These are phyloP conservation scores for Cupressus sempervirens DNA, from an alignment of 75 land plant genomes.

Conservation along the genomic window DNA sequence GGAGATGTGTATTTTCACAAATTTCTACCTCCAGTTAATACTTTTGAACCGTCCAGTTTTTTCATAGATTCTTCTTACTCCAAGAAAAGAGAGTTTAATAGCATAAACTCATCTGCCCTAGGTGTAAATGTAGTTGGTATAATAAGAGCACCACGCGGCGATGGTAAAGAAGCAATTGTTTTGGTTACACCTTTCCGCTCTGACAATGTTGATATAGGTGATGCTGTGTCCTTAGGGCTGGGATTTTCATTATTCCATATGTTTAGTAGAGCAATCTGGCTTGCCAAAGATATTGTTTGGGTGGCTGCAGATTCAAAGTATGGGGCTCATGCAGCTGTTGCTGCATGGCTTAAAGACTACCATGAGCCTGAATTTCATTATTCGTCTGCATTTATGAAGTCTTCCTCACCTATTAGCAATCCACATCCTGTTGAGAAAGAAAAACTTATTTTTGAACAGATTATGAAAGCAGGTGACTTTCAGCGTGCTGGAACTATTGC, in stretches of 20 bases:
- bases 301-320: slow-evolving; percentile 75
- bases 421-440: not conserved
- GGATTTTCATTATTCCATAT: slow-evolving; percentile 66
- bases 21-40: slow-evolving; percentile 40
- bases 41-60: slow-evolving; percentile 63
- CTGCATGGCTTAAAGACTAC: slow-evolving; percentile 84
- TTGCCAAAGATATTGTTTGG: slow-evolving; percentile 95
- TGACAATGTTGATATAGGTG: slow-evolving; percentile 26
- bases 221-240: slow-evolving; percentile 64
- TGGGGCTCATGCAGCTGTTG: slow-evolving; percentile 69
- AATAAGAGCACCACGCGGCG: slow-evolving; percentile 84
- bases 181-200: slow-evolving; percentile 82
- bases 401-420: slow-evolving; percentile 1
- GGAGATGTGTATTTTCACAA: slow-evolving; percentile 76
- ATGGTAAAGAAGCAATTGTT: slow-evolving; percentile 95
- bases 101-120: slow-evolving; percentile 20
- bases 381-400: not conserved
- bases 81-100: slow-evolving; percentile 8
- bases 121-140: slow-evolving; percentile 81
- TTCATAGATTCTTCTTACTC: slow-evolving; percentile 40
- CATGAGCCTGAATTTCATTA: slow-evolving; percentile 45
- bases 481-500: slow-evolving; percentile 93
- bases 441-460: not conserved
- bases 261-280: slow-evolving; percentile 64
- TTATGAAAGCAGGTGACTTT: slow-evolving; percentile 25